Conservation (phyloP, 208 protist species). For the Trichomonas tenax region DNA sequence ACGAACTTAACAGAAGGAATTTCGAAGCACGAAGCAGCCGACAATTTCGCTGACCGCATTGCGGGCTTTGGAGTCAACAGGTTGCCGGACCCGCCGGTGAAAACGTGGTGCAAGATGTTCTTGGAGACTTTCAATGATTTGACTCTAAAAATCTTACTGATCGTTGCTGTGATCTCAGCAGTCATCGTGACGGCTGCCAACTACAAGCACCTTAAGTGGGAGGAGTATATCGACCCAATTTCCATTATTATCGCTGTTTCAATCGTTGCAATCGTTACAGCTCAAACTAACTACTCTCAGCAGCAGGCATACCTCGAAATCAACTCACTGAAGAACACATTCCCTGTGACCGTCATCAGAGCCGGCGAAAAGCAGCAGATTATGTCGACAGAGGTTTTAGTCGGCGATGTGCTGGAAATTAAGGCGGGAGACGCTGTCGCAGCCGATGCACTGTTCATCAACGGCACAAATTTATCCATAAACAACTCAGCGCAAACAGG, state of each 20-base stretch:
- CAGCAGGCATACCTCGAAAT: not conserved
- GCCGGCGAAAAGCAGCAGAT: not conserved
- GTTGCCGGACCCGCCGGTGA: not conserved
- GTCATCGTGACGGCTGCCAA: not conserved
- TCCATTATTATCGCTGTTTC: not conserved
- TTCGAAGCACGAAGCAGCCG: not conserved
- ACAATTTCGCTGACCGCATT: not conserved
- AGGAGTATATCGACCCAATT: not conserved
- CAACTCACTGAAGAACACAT: not conserved
- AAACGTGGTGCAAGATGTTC: not conserved
- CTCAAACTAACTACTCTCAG: not conserved
- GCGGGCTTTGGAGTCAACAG: not conserved
- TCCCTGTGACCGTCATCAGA: not conserved
- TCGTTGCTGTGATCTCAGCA: not conserved
- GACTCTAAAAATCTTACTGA: not conserved
- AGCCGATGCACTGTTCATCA: not conserved
- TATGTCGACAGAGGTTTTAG: not conserved
- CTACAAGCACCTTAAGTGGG: not conserved
- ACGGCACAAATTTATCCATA: not conserved
- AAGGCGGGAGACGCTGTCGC: constrained; percentile 18
- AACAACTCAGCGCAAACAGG: not conserved
- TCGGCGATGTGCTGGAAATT: constrained; percentile 21
- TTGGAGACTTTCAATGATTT: not conserved
- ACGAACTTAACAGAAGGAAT: not conserved
- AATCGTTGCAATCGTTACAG: not conserved